phyloP scores from a whole-genome alignment of 257 asterid genomes.

The Solanum neorickii region DNA sequence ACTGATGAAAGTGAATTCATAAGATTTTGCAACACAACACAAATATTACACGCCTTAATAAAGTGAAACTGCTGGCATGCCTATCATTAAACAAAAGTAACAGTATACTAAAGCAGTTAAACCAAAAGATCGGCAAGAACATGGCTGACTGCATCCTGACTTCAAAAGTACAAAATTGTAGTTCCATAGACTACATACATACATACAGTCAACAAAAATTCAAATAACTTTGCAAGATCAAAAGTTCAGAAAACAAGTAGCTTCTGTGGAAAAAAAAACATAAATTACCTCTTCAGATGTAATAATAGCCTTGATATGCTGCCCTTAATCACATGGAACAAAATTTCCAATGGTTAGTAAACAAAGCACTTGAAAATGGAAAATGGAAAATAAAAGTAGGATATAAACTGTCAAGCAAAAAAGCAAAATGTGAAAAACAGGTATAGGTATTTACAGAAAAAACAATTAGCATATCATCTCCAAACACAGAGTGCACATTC shows the following conservation, averaged over 20 bases:
- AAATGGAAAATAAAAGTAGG: background rate
- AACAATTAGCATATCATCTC: background rate
- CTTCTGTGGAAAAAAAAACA: background rate
- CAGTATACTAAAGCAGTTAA: background rate
- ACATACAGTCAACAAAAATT: background rate
- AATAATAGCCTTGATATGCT: conserved; percentile 96
- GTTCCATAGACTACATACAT: background rate
- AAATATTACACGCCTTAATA: background rate
- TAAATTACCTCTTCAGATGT: conserved; percentile 74
- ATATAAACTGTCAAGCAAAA: background rate
- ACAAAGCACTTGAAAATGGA: background rate
- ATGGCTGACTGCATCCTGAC: background rate
- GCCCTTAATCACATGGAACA: conserved; percentile 18
- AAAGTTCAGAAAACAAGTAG: background rate
- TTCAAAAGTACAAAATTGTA: background rate
- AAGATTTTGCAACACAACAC: background rate
- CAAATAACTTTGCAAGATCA: background rate
- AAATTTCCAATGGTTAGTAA: background rate
- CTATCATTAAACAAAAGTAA: background rate
- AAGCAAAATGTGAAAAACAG: background rate
- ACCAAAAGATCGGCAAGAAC: background rate
- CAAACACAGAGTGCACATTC: background rate
- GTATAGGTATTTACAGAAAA: background rate
- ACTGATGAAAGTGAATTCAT: background rate
- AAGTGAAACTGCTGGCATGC: background rate